Evolutionary conservation across 2,329 filamentous ascomycete genomes (phyloP).

Genomic region (Clonostachys sp.): DNA sequence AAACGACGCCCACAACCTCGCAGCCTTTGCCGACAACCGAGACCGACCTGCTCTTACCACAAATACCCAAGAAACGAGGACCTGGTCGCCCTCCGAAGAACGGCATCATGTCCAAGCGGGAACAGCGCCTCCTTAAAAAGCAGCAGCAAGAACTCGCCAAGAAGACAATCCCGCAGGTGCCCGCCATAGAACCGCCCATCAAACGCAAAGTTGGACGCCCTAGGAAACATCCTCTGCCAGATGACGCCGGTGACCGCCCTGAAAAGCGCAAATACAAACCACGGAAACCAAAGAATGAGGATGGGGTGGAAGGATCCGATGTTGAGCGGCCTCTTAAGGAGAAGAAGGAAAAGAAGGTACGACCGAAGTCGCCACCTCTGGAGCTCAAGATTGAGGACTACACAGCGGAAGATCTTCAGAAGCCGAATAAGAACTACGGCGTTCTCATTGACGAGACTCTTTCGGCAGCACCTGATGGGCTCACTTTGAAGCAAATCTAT

Average conservation of each 20-base stretch:
- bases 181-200: slow-evolving; percentile 42
- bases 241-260: slow-evolving; percentile 45
- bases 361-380: slow-evolving; percentile 56
- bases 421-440: slow-evolving; percentile 59
- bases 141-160: slow-evolving; percentile 40
- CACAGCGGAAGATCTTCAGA: slow-evolving; percentile 52
- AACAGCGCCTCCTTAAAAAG: slow-evolving; percentile 62
- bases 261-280: slow-evolving; percentile 66
- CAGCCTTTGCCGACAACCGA: background rate
- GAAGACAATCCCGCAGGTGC: slow-evolving; percentile 43
- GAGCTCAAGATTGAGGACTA: slow-evolving; percentile 51
- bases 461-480: slow-evolving; percentile 45
- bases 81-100: slow-evolving; percentile 81
- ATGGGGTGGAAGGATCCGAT: slow-evolving; percentile 50
- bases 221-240: slow-evolving; percentile 57
- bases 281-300: slow-evolving; percentile 48
- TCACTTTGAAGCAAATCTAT: slow-evolving; percentile 59
- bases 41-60: slow-evolving; percentile 18
- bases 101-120: slow-evolving; percentile 77
- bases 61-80: slow-evolving; percentile 63
- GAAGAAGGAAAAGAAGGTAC: slow-evolving; percentile 55
- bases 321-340: slow-evolving; percentile 50
- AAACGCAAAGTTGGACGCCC: slow-evolving; percentile 65
- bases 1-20: no score
- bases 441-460: slow-evolving; percentile 57